phyloP scores from a whole-genome alignment of 208 protist species.

The Herpetomonas samuelpessoai region DNA sequence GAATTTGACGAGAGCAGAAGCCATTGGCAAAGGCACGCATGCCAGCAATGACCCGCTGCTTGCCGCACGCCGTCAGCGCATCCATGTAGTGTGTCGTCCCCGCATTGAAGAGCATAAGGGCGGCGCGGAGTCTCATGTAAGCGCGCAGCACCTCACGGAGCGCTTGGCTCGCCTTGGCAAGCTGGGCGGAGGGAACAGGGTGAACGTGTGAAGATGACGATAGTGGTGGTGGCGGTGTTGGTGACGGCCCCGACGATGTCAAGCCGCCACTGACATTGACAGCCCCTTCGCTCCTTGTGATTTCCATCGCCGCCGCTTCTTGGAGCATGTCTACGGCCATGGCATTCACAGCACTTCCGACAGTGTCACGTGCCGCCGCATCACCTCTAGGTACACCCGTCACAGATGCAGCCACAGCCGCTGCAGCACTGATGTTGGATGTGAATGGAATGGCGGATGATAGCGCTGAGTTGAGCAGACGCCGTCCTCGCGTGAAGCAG shows the following conservation, averaged over 20 bases:
- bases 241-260: too few species aligned
- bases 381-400: too few species aligned
- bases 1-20: conserved; percentile 16
- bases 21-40: conserved; percentile 25
- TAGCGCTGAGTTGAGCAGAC: neutral
- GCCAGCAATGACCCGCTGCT: conserved; percentile 24
- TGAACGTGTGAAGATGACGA: too few species aligned
- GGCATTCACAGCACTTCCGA: neutral
- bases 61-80: conserved; percentile 38
- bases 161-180: conserved; percentile 33
- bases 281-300: neutral
- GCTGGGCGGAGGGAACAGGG: neutral
- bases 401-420: too few species aligned
- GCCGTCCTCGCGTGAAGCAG: neutral
- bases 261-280: neutral
- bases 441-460: neutral
- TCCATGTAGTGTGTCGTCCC: conserved; percentile 48
- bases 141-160: conserved; percentile 49
- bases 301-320: neutral
- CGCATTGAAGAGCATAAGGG: conserved; percentile 40
- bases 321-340: neutral
- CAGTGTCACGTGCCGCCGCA: neutral
- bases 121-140: conserved; percentile 44
- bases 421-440: neutral
- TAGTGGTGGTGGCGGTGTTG: too few species aligned